phyloP scores from a whole-genome alignment of 1,139 yeast species.

The Candida buenavistaensis region DNA sequence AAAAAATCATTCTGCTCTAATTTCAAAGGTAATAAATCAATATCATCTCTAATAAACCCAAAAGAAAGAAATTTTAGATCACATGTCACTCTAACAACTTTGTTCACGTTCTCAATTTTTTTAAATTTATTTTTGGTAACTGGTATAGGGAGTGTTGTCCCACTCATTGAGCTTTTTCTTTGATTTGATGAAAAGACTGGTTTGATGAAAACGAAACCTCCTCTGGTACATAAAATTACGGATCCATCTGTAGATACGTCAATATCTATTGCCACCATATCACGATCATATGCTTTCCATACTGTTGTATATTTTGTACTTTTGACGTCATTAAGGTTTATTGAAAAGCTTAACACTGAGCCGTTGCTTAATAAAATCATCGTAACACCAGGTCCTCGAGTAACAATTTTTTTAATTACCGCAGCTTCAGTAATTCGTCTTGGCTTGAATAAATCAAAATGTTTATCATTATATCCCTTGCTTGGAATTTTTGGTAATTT shows the following conservation, averaged over 20 bases:
- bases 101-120: slow-evolving; percentile 53
- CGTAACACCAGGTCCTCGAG: slow-evolving; percentile 36
- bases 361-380: slow-evolving; percentile 54
- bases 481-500: slow-evolving; percentile 44
- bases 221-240: slow-evolving; percentile 61
- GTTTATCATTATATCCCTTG: slow-evolving; percentile 31
- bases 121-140: slow-evolving; percentile 49
- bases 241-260: slow-evolving; percentile 73
- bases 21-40: slow-evolving; percentile 52
- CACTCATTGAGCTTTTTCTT: slow-evolving; percentile 27
- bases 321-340: slow-evolving; percentile 29
- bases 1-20: slow-evolving; percentile 44
- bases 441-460: slow-evolving; percentile 58
- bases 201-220: slow-evolving; percentile 60
- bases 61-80: slow-evolving; percentile 70
- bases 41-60: slow-evolving; percentile 67
- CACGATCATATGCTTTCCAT: slow-evolving; percentile 58
- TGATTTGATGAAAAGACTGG: slow-evolving; percentile 19
- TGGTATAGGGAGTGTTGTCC: slow-evolving; percentile 25
- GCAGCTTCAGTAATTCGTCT: slow-evolving; percentile 43
- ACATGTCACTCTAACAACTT: slow-evolving; percentile 59
- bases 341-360: slow-evolving; percentile 42
- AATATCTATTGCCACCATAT: slow-evolving; percentile 56
- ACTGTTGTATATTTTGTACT: slow-evolving; percentile 38
- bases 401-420: slow-evolving; percentile 30